These are phyloP conservation scores for Xylaria sp. DNA, from an alignment of 495 filamentous ascomycete species.

Conservation along the genomic window DNA sequence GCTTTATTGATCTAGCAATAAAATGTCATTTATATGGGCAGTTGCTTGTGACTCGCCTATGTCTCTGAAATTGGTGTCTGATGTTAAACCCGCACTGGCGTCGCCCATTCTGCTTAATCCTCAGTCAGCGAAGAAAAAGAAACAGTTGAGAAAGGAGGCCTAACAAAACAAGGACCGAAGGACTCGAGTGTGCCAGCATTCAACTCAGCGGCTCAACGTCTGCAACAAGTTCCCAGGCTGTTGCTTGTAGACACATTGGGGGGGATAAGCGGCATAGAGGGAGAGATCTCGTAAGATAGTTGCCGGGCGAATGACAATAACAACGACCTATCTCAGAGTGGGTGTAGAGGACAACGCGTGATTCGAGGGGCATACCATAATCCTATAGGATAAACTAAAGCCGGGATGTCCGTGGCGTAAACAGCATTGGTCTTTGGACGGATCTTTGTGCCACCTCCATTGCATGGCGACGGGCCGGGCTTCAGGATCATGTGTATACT, in stretches of 20 bases:
- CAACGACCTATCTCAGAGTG: neutral
- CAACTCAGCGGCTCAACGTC: neutral
- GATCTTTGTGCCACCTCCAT: constrained; percentile 7
- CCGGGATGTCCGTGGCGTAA: neutral
- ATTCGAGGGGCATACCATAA: neutral
- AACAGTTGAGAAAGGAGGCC: neutral
- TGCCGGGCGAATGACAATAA: neutral
- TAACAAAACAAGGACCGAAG: neutral
- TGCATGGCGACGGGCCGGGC: neutral
- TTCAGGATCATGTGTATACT: neutral
- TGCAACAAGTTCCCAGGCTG: neutral
- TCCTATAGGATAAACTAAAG: neutral
- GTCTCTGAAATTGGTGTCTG: neutral
- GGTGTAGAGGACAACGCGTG: neutral
- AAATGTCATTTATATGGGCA: neutral
- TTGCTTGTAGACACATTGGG: neutral
- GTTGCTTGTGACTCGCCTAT: neutral
- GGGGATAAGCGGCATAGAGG: neutral
- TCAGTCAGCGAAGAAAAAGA: neutral
- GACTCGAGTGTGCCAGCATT: neutral
- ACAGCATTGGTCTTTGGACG: neutral
- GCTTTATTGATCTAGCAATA: neutral
- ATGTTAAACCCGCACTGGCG: neutral
- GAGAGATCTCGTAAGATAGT: constrained; percentile 9
- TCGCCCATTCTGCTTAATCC: neutral